phyloP scores from a whole-genome alignment of 768 basidiomycete genomes.

The Lentinus tigrinus region DNA sequence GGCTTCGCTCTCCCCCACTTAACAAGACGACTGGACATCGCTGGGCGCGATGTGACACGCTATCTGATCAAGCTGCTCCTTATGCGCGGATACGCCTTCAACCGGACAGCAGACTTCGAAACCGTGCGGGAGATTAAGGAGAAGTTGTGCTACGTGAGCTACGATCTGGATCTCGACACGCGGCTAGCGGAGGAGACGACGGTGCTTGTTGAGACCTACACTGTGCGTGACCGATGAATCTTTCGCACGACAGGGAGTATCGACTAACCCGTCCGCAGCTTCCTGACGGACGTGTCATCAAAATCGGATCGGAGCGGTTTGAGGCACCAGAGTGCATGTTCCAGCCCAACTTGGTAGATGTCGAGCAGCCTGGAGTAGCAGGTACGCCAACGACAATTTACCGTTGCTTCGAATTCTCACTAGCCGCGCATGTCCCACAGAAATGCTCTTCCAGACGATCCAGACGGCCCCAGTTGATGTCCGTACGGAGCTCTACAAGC shows the following conservation, averaged over 20 bases:
- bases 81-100: conserved; percentile 99
- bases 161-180: conserved; percentile 92
- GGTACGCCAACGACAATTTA: conserved; percentile 42
- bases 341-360: conserved; percentile 96
- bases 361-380: conserved; percentile 96
- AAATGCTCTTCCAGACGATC: conserved; percentile 96
- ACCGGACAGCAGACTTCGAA: conserved; percentile 98
- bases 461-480: conserved; percentile 88
- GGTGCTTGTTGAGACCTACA: conserved; percentile 93
- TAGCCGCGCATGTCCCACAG: conserved; percentile 35
- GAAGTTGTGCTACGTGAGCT: conserved; percentile 98
- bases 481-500: conserved; percentile 92
- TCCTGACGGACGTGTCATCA: conserved; percentile 93
- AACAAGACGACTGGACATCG: conserved; percentile 92
- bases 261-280: conserved; percentile 47
- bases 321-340: conserved; percentile 99
- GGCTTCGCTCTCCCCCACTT: conserved; percentile 95
- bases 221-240: conserved; percentile 54
- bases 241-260: not conserved
- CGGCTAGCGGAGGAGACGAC: conserved; percentile 95
- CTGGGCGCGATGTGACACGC: conserved; percentile 96
- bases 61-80: conserved; percentile 99
- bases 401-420: not conserved
- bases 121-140: conserved; percentile 99
- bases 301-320: conserved; percentile 97